Evolutionary conservation across 371 early-diverging fungal genomes (phyloP), one percentile per base, ranked within the genome.

Genomic region (Mortierella polycephala): DNA sequence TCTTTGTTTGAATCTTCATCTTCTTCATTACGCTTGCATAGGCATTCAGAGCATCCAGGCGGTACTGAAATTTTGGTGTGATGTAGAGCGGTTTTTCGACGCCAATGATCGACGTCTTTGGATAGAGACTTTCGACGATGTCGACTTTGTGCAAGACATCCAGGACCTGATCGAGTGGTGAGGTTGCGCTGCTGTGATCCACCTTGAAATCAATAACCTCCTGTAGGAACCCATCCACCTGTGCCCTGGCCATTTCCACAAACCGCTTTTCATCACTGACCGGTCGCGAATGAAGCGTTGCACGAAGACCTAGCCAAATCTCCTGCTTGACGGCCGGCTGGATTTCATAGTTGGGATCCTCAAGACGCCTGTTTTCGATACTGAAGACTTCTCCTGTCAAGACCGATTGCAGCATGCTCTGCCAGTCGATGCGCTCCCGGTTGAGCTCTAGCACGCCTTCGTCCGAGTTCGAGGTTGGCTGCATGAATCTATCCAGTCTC

Each of bases 331-430:
- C 55, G 5, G 83, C 87, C 0, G 89, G 86, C 51, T 82, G 82
- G 41, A 83, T 68, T 47, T 88, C 83, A 51, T 82, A 83, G 42
- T 84, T 86, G 13, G 87, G 83, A 18, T 86, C 87, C 42, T 88
- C 84, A n/a, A 93, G 68, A 44, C 93, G 86, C 67, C 86, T 87
- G 71, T 92, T 93, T 76, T 96, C 96, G 16, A 90, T 90, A 60
- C 91, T 92, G n/a, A 96, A 89, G 20, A 95, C 93, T 63, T 96
- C 95, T 13, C 96, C 95, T 42, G 89, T 87, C 21, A 96, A 83
- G 20, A 95, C 96, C 16, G 94, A 92, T 42, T 92, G 86, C 14
- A 96, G 84, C 94, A 96, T 94, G 53, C 91, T 87, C 62, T 93
- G 94, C 94, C 94, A 94, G 76, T 93, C 93, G 30, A 89, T 74